Base-by-base conservation (phyloP, 2,329 filamentous ascomycete genomes). In the Emergomyces pasteurianus region DNA sequence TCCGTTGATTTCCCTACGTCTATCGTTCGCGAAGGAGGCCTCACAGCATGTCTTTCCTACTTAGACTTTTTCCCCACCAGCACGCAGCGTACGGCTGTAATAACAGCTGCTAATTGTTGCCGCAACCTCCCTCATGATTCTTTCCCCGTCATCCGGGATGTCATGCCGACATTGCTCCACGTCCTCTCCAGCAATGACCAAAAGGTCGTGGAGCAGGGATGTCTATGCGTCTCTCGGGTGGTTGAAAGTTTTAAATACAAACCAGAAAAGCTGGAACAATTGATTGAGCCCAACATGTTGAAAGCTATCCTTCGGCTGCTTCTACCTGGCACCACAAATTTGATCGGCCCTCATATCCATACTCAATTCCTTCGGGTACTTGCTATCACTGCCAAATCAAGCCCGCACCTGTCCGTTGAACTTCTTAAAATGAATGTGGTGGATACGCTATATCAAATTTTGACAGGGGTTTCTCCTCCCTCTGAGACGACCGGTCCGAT, bases 51-150 rank as follows among this genome's bases (percentile, higher is more conserved):
- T 70, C 78, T 99, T 65, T 95, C 90, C 0, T 97, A 94, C 71
- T 83, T 99, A 61, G 94, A 99, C 72, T 99, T 99, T 76, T 99
- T 99, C 70, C 88, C 92, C 18, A 99, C 94, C 0, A 94, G 92
- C 73, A 97, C 94, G 1, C 94, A 99, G 75, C 85, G 94, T 65
- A 96, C 92, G 16, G 94, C 94, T 7, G 94, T 99, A 8, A 97
- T 92, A 2, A 99, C 92, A 14, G 94, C 95, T 10, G 95, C 94
- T 60, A 99, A 99, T 71, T 99, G 94, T 77, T 99, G 95, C 73
- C 89, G 94, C 64, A 96, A 96, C 71, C 94, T 99, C 21, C 90
- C 92, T 1, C 88, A 92, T 67, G 94, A 97, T 69, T 95, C 90
- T 0, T 99, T 99, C 70, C 80, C 86, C 0, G 92, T 95, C 10